Evolutionary conservation across 202 grass and related monocot genomes (phyloP), one percentile per base, ranked within the genome.

Genomic region (Sporobolus alterniflorus): DNA sequence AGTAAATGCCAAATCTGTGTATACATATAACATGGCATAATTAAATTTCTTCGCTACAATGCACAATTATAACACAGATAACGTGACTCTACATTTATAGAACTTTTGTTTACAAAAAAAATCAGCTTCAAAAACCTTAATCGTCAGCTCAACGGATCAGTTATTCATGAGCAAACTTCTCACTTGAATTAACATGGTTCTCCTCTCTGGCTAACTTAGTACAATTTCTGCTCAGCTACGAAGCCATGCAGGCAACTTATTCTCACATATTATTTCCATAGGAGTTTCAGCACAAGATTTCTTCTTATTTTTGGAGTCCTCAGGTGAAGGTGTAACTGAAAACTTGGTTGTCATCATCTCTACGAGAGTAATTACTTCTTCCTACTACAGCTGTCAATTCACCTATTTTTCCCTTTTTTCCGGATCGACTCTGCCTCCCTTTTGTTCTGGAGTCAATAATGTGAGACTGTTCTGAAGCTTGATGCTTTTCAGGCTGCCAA

Each of bases 241-340:
- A 79, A 90, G 85, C 51, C 41, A 83, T 62, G 34, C 44, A 49
- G 39, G 15, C 52, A 83, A 56, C 64, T 90, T 89, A 68, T 99
- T 91, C 64, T 87, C 89, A 75, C 85, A 88, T 70, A 91, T 94
- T 82, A 91, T 91, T 86, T 96, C 96, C 96, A 94, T 94, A 30
- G 91, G 90, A 48, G 87, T 91, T 87, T 99, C 93, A 77, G 81
- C 87, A 85, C 82, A 85, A 36, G 76, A 92, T 49, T 85, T 95
- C 68, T 82, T 85, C 75, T 93, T 99, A 65, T 54, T 83, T 90
- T 90, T 94, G 39, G 77, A 85, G 44, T 92, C 91, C 80, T 96
- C 93, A 11, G 96, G 96, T 20, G 96, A 99, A 88, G 96, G 85
- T 77, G 96, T 91, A 97, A 83, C 94, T 97, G 78, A 97, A 76